phyloP scores from a whole-genome alignment of 2,329 filamentous ascomycete species.

The Xylariaceae sp. region DNA sequence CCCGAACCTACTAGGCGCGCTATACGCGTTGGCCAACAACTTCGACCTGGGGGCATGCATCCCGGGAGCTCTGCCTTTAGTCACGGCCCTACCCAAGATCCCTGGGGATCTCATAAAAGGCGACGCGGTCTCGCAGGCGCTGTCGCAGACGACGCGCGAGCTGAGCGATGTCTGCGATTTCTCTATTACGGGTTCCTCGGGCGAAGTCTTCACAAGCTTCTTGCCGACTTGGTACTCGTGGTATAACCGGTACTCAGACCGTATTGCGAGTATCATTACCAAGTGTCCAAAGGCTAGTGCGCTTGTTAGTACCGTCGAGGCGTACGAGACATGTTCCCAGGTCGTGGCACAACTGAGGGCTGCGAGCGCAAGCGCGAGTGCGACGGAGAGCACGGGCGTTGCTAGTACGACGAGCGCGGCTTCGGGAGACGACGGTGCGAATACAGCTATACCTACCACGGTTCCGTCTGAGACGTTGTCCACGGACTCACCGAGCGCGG shows the following conservation, averaged over 20 bases:
- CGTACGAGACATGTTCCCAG: constrained; percentile 28
- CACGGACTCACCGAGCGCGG: constrained; percentile 10
- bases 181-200: constrained; percentile 33
- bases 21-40: constrained; percentile 28
- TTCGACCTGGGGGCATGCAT: constrained; percentile 33
- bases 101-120: constrained; percentile 30
- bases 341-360: constrained; percentile 18
- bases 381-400: not conserved
- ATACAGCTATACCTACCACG: not conserved
- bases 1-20: constrained; percentile 21
- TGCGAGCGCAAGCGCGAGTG: not conserved
- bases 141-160: constrained; percentile 36
- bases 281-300: constrained; percentile 28
- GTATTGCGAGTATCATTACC: constrained; percentile 27
- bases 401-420: not conserved
- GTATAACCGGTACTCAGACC: constrained; percentile 30
- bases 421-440: not conserved
- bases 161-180: constrained; percentile 37
- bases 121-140: constrained; percentile 34
- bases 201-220: constrained; percentile 32
- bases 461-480: constrained; percentile 4
- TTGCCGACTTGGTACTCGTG: constrained; percentile 37
- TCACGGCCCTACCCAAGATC: constrained; percentile 33
- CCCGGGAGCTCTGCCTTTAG: constrained; percentile 32
- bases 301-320: constrained; percentile 32